These are phyloP conservation scores for Amphichorda felina DNA, from an alignment of 2,329 filamentous ascomycete genomes.

Conservation along the genomic window DNA sequence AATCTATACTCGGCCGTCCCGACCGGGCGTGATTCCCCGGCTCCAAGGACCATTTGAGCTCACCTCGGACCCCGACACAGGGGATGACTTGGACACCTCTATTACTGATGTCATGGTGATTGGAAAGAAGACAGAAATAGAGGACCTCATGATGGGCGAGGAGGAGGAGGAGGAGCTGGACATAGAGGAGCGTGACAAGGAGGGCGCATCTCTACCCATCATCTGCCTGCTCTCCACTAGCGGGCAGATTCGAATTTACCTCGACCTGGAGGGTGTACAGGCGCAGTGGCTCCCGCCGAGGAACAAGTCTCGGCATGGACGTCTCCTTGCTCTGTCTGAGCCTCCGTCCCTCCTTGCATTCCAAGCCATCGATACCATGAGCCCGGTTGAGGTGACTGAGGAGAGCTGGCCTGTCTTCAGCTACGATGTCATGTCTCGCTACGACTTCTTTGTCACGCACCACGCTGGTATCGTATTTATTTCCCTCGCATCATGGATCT, in stretches of 20 bases:
- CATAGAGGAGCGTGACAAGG: conserved; percentile 28
- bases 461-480: conserved; percentile 47
- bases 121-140: conserved; percentile 47
- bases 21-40: conserved; percentile 45
- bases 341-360: conserved; percentile 44
- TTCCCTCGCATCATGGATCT: conserved; percentile 51
- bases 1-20: conserved; percentile 43
- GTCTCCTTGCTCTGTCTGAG: conserved; percentile 22
- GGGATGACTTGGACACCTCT: conserved; percentile 43
- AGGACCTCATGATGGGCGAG: conserved; percentile 51
- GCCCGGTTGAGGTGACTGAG: conserved; percentile 38
- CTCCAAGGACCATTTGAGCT: conserved; percentile 53
- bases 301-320: conserved; percentile 33
- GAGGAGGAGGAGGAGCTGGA: conserved; percentile 49
- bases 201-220: conserved; percentile 47
- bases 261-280: conserved; percentile 50
- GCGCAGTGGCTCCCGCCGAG: conserved; percentile 55
- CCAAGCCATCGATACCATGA: conserved; percentile 50
- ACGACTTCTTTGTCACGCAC: conserved; percentile 52
- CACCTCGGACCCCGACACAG: conserved; percentile 39
- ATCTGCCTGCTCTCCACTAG: conserved; percentile 49
- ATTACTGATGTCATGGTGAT: conserved; percentile 52
- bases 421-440: conserved; percentile 46
- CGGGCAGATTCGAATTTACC: conserved; percentile 47
- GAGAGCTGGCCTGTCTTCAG: conserved; percentile 54